These are phyloP conservation scores for Hypoxylon subgilvum DNA, from an alignment of 495 filamentous ascomycete species.

Conservation along the genomic window DNA sequence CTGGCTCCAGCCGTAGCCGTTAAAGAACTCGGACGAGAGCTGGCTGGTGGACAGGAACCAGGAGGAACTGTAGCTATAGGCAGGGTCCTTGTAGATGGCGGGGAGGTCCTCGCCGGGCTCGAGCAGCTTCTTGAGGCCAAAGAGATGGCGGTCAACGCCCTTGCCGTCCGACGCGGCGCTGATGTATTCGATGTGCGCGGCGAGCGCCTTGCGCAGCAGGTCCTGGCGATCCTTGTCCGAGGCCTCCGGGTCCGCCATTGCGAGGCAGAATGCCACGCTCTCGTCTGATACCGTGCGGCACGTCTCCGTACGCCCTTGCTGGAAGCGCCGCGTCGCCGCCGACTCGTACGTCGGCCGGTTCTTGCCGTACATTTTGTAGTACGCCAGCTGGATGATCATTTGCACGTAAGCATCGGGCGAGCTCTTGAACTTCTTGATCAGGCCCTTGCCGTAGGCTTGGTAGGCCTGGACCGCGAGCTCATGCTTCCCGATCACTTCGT, in stretches of 20 bases:
- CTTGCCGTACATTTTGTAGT: constrained; percentile 98
- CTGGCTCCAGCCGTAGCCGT: constrained; percentile 99
- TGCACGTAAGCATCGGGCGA: constrained; percentile 97
- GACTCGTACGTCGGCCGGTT: constrained; percentile 99
- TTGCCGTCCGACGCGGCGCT: constrained; percentile 84
- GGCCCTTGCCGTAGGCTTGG: constrained; percentile 95
- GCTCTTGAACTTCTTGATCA: constrained; percentile 99
- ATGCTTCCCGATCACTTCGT: constrained; percentile 78
- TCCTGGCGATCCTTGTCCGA: constrained; percentile 67
- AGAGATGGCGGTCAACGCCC: constrained; percentile 95
- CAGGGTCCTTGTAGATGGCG: constrained; percentile 82
- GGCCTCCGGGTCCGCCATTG: constrained; percentile 72
- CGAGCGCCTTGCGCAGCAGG: constrained; percentile 81
- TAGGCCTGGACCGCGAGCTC: constrained; percentile 93
- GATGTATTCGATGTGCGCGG: constrained; percentile 89
- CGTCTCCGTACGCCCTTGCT: constrained; percentile 94
- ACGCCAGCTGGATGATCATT: constrained; percentile 98
- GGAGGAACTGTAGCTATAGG: constrained; percentile 79
- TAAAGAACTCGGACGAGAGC: constrained; percentile 95
- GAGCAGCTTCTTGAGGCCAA: constrained; percentile 92
- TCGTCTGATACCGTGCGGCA: constrained; percentile 92
- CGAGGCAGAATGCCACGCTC: constrained; percentile 85
- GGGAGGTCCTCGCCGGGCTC: constrained; percentile 82
- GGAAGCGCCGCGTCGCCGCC: constrained; percentile 90
- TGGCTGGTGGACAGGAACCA: constrained; percentile 92